Conservation (phyloP, 2,329 filamentous ascomycete genomes). For the Sphaceloma murrayae region DNA sequence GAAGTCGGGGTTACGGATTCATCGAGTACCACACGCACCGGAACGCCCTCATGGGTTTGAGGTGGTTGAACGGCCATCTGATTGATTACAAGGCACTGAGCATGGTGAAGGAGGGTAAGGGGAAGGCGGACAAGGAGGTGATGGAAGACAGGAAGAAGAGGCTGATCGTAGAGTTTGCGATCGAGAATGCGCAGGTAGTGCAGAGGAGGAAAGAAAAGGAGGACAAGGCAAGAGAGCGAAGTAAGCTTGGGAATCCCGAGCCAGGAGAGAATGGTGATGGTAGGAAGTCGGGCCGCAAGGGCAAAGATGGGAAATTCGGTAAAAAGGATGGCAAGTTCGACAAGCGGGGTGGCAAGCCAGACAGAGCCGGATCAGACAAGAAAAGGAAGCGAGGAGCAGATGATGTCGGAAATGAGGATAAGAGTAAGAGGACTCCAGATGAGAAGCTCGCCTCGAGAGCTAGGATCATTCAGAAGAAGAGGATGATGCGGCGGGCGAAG, state of each 20-base stretch:
- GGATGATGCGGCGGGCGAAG: slow-evolving; percentile 54
- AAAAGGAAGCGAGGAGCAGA: slow-evolving; percentile 34
- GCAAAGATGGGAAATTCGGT: slow-evolving; percentile 16
- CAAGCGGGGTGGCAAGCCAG: too few relatives aligned
- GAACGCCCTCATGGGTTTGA: slow-evolving; percentile 85
- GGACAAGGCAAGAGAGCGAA: slow-evolving; percentile 42
- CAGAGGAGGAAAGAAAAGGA: slow-evolving; percentile 61
- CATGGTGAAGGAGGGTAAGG: slow-evolving; percentile 34
- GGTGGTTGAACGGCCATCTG: slow-evolving; percentile 79
- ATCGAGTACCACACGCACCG: slow-evolving; percentile 93
- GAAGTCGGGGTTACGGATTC: slow-evolving; percentile 90
- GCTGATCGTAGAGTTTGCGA: slow-evolving; percentile 91
- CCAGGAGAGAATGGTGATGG: not conserved
- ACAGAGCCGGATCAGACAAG: too few relatives aligned
- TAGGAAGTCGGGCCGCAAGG: slow-evolving; percentile 14
- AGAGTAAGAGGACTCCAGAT: slow-evolving; percentile 39
- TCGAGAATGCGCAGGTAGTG: slow-evolving; percentile 97
- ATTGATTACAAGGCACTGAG: slow-evolving; percentile 43
- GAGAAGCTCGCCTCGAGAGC: slow-evolving; percentile 53
- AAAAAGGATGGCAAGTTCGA: slow-evolving; percentile 22
- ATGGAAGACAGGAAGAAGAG: slow-evolving; percentile 72
- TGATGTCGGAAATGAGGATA: slow-evolving; percentile 19
- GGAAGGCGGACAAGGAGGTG: slow-evolving; percentile 33
- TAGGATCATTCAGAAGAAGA: slow-evolving; percentile 77
- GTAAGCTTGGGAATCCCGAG: slow-evolving; percentile 21